Percentiles rank a stretch among this genome's conserved stretches.
Evolutionary conservation across 306 rosid genomes (phyloP).

Genomic region (Trifolium subterraneum): DNA sequence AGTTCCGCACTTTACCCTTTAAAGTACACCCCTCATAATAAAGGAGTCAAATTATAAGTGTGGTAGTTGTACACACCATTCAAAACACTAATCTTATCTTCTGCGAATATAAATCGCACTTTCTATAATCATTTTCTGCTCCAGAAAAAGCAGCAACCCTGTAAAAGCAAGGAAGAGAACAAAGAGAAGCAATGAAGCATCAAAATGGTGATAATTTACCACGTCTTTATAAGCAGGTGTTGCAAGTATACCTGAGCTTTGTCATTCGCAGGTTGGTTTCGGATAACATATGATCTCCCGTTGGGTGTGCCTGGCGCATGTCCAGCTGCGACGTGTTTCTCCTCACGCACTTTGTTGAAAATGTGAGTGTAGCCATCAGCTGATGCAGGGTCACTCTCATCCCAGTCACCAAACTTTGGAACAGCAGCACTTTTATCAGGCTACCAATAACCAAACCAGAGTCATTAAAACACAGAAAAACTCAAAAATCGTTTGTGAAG

Average conservation of each 20-base stretch:
- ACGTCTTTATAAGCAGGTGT: constrained; percentile 5
- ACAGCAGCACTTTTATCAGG: constrained; percentile 89
- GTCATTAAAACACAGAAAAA: background rate
- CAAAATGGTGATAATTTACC: constrained; percentile 21
- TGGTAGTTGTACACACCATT: constrained; percentile 36
- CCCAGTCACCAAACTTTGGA: constrained; percentile 96
- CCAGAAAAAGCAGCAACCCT: constrained; percentile 83
- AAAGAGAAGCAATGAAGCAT: constrained; percentile 35
- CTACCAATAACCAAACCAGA: constrained; percentile 63
- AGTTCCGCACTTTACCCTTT: constrained; percentile 18
- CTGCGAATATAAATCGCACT: constrained; percentile 31
- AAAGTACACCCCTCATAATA: constrained; percentile 12
- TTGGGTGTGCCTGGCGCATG: constrained; percentile 55
- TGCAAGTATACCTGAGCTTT: constrained; percentile 56
- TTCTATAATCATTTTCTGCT: constrained; percentile 52
- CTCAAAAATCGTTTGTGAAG: constrained; percentile 28
- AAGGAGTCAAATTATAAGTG: constrained; percentile 28
- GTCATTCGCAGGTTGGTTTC: constrained; percentile 46
- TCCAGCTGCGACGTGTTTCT: constrained; percentile 60
- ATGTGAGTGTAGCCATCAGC: constrained; percentile 91
- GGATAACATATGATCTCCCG: constrained; percentile 43
- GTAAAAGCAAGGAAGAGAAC: constrained; percentile 45
- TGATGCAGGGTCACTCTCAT: constrained; percentile 76
- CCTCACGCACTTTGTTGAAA: constrained; percentile 79
- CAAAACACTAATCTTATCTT: constrained; percentile 30